phyloP scores from a whole-genome alignment of 2,329 filamentous ascomycete species.

The Trichoderma sp. region DNA sequence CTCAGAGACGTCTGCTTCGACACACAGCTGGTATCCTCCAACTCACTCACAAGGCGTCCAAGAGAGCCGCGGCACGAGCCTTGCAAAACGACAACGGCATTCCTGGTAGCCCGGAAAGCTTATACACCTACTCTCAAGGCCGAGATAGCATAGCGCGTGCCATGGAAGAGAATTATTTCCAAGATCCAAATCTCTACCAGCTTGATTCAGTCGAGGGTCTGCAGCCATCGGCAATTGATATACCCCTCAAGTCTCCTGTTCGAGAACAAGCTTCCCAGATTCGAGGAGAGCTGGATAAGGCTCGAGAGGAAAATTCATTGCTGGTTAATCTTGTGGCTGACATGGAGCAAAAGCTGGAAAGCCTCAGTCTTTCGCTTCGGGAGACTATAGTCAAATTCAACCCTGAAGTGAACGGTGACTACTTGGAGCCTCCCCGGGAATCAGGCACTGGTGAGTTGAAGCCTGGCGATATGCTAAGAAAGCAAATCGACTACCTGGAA shows the following conservation, averaged over 20 bases:
- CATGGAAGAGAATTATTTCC: constrained; percentile 67
- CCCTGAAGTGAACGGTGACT: constrained; percentile 56
- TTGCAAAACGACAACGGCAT: constrained; percentile 57
- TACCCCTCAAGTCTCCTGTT: constrained; percentile 61
- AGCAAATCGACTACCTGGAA: constrained; percentile 73
- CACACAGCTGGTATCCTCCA: constrained; percentile 94
- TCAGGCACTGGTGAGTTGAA: constrained; percentile 39
- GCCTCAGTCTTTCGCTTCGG: constrained; percentile 68
- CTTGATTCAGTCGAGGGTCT: constrained; percentile 65
- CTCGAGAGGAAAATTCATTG: constrained; percentile 51
- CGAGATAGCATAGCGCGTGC: constrained; percentile 61
- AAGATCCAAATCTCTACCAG: constrained; percentile 75
- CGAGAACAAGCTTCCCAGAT: constrained; percentile 58
- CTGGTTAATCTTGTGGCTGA: constrained; percentile 33
- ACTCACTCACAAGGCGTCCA: constrained; percentile 80
- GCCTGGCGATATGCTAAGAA: constrained; percentile 52
- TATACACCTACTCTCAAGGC: constrained; percentile 69
- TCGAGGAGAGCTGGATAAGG: constrained; percentile 51
- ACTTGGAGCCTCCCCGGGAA: constrained; percentile 48
- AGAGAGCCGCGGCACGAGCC: constrained; percentile 48
- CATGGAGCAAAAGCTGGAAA: constrained; percentile 59
- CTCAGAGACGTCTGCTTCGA: constrained; percentile 76
- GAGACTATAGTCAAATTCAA: constrained; percentile 68
- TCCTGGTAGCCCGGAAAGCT: constrained; percentile 76
- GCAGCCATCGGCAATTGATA: constrained; percentile 50